These are phyloP conservation scores for Pestalotiopsis sp. DNA, from an alignment of 2,329 filamentous ascomycete genomes.

Conservation along the genomic window DNA sequence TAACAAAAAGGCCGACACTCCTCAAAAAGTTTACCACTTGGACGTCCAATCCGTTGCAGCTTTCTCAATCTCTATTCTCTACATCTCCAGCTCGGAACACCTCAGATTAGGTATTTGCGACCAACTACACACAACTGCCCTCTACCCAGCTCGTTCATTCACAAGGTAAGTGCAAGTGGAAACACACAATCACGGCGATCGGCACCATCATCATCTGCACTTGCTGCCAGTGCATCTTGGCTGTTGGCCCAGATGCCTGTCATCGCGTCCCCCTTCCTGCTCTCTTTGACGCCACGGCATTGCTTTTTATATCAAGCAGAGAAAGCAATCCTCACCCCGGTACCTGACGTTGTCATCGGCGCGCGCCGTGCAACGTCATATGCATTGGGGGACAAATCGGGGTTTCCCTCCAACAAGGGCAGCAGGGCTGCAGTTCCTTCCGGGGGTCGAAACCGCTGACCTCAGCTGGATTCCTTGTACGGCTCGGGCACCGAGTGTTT, in stretches of 20 bases:
- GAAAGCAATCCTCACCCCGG: not conserved
- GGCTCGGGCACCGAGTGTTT: not conserved
- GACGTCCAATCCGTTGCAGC: not conserved
- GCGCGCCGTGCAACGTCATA: not conserved
- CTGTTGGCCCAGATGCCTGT: not conserved
- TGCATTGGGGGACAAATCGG: not conserved
- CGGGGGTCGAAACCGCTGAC: not conserved
- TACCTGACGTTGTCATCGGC: not conserved
- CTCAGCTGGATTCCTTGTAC: not conserved
- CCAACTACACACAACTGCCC: not conserved
- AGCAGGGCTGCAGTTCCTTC: not conserved
- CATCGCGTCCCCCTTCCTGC: not conserved
- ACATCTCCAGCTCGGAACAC: not conserved
- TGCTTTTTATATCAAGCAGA: not conserved
- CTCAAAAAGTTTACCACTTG: not conserved
- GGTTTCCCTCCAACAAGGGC: not conserved
- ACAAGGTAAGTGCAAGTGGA: not conserved
- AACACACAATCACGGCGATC: not conserved
- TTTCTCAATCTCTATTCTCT: not conserved
- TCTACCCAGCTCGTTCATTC: not conserved
- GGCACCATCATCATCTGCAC: not conserved
- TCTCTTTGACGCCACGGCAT: not conserved
- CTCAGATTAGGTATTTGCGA: not conserved
- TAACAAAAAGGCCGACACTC: constrained; percentile 5
- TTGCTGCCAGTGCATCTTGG: not conserved